Evolutionary conservation across 345 rosid species (phyloP).

Genomic region (Crucihimalaya himalaica): DNA sequence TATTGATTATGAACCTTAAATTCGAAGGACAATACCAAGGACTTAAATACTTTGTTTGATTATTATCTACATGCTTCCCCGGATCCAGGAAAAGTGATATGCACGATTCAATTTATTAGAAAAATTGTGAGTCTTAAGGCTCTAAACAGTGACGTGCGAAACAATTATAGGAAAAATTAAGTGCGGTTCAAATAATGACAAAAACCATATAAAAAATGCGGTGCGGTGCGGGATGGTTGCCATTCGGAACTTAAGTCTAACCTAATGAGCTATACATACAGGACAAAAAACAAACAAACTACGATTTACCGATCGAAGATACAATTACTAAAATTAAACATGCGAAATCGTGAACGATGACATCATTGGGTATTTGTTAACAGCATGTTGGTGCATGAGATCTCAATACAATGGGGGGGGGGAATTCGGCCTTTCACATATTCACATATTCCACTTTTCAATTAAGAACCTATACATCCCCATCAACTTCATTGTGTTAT

Average conservation of each 20-base stretch:
- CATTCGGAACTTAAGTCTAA: neutral
- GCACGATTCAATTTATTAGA: neutral
- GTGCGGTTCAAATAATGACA: no score
- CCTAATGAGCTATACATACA: neutral
- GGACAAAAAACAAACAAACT: neutral
- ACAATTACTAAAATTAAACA: neutral
- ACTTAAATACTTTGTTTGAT: neutral
- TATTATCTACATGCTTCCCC: neutral
- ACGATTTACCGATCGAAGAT: neutral
- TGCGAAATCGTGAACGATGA: no score
- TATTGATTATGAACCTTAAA: neutral
- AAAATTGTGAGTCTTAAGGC: no score
- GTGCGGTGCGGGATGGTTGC: no score
- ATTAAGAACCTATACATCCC: neutral
- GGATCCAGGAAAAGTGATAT: neutral
- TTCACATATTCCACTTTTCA: neutral
- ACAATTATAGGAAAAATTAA: no score
- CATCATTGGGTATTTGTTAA: neutral
- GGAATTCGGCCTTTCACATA: no score
- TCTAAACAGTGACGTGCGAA: no score
- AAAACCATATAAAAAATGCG: no score
- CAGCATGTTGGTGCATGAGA: neutral
- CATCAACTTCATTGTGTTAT: neutral
- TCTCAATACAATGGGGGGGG: no score
- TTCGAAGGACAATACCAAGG: neutral